Evolutionary conservation across 1,284 basidiomycete species (phyloP), one percentile per base, ranked within the genome.

Genomic region (Thelephora terrestris): DNA sequence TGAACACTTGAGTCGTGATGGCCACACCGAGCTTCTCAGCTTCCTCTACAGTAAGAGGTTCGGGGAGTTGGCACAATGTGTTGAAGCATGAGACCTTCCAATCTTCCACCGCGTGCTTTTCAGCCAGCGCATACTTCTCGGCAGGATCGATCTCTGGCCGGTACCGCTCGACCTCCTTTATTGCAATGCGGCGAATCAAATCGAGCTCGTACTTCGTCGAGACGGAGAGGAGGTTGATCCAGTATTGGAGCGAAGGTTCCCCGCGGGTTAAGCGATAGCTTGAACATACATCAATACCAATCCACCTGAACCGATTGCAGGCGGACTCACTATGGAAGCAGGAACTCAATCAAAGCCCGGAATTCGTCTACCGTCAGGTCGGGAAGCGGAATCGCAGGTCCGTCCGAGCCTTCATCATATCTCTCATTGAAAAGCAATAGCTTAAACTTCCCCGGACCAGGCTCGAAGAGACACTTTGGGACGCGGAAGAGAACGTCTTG

Each of bases 41-140:
- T 23, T 61, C 59, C 32, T 23, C 43, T 3, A 51, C 43, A 6
- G 45, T 43, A 23, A 60, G 51, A 7, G 54, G 55, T 38, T 40
- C 25, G 12, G 4, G 10, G 20, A 58, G 59, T 24, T 45, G 51
- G 35, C 51, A 53, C 5, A 59, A 43, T 12, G 47, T 42, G 4
- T 37, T 43, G 45, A 58, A 60, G 2, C 58, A 53, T 3, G 58
- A 50, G 18, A 29, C 46, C 20, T 58, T 49, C 58, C 58, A 61
- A 25, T 54, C 36, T 12, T 49, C 43, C 5, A 60, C 45, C 36
- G 54, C 47, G 46, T 49, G 53, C 44, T 50, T 52, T 16, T 46
- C 18, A 7, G 54, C 57, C 16, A 60, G 25, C 5, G 44, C 53
- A 16, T 60, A 52, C 25, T 54, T 49, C 10, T 54, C 50, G 7